A percentile compares a stretch with the other conserved stretches of the same genome.
Evolutionary conservation across 495 filamentous ascomycete genomes (phyloP).

Genomic region (Penicillium coffeae): DNA sequence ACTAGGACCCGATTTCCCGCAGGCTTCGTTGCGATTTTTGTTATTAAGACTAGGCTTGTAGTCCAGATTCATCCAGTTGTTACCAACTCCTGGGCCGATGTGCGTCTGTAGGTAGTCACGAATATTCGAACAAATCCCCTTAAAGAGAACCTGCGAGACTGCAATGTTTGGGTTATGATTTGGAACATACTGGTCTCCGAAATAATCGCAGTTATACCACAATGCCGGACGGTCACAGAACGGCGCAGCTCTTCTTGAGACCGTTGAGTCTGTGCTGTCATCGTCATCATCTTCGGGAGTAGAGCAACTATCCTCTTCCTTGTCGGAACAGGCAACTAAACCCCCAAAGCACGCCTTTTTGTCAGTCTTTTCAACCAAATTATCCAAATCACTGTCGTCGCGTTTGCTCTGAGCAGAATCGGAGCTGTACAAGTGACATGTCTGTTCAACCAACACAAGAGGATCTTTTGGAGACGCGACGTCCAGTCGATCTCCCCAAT

Average conservation of each 20-base stretch:
- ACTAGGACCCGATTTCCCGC: neutral
- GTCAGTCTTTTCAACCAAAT: neutral
- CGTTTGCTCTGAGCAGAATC: neutral
- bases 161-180: too few relatives aligned
- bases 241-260: too few relatives aligned
- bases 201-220: too few relatives aligned
- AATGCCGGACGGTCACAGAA: too few relatives aligned
- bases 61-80: neutral
- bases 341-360: neutral
- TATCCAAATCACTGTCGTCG: neutral
- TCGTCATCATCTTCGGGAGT: neutral
- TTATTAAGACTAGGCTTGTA: neutral
- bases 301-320: neutral
- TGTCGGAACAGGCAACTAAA: neutral
- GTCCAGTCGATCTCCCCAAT: conserved; percentile 2
- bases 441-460: neutral
- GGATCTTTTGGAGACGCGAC: conserved; percentile 4
- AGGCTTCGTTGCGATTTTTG: neutral
- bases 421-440: neutral
- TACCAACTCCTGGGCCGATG: neutral
- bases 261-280: too few relatives aligned
- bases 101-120: neutral
- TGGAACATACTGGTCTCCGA: too few relatives aligned
- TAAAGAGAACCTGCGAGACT: too few relatives aligned
- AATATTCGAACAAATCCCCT: conserved; percentile 4